Base-by-base conservation (phyloP, 176 grass and related monocot species). In the Thinopyrum elongatum region DNA sequence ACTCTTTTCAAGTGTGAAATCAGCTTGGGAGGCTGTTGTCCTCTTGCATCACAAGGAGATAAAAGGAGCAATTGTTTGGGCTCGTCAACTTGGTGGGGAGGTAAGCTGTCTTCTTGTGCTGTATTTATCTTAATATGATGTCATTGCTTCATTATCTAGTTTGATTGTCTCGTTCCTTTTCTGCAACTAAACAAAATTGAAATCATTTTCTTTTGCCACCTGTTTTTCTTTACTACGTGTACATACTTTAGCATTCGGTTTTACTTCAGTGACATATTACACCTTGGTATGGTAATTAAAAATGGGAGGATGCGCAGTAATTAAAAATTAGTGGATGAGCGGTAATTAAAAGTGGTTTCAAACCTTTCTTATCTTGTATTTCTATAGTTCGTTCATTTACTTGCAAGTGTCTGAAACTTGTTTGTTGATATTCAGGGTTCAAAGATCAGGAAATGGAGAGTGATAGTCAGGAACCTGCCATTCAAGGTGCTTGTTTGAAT, bases 51-150 rank as follows among this genome's bases (percentile, higher is more conserved):
- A 80, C 65, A 89, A 95, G 85, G 92, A 94, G 84, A 70, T 98
- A 75, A 94, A 92, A 62, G 95, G 91, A 46, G 81, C 72, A 60
- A 38, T 19, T 81, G 90, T 98, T 84, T 98, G 95, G 95, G 93
- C 95, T 89, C 93, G 91, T 53, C 95, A 98, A 92, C 93, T 95
- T 83, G 95, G 95, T 55, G 95, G 95, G 22, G 95, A 98, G 95
- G 95, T 98, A 65, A 59, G 44, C 34, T 59, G 70, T 70, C 36
- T 77, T 21, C 64, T 70, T 87, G 30, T 25, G 41, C 66, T 82
- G 41, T 42, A 36, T 85, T 76, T 30, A 46, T 51, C 33, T 87
- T 41, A 38, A 57, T 29, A 75, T 49, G 27, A 1, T 49, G 22
- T 7, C 66, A 42, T 31, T 68, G 41, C 47, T 63, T 36, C 28